Evolutionary conservation across 1,139 yeast genomes (phyloP), one percentile per base, ranked within the genome.

Genomic region (Candida dubliniensis): DNA sequence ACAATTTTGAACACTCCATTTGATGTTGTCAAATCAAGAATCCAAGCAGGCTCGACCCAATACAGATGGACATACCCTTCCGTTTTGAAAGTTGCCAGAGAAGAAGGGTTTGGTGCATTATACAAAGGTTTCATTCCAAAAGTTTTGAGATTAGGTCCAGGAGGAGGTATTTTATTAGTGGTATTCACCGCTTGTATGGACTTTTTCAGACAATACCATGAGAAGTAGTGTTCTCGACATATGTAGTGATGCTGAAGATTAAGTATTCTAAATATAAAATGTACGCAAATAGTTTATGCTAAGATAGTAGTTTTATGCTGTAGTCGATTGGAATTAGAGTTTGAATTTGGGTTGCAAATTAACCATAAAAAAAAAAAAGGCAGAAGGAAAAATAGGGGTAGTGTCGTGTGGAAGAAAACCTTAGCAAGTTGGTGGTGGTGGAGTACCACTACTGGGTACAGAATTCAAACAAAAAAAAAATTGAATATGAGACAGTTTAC

Each of bases 121-220:
- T 90, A 90, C 70, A 91, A 88, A 72, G 98, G 97, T 38, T 93
- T 93, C 80, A 66, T 93, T 57, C 99, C 99, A 56, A 95, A 95
- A 77, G 98, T 95, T 15, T 78, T 93, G 64, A 85, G 99, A 78
- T 78, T 95, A 57, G 99, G 99, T 45, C 99, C 99, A 49, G 99
- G 99, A 61, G 99, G 99, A 64, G 99, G 99, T 74, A 91, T 95
- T 56, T 75, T 95, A 61, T 77, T 93, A 64, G 98, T 95, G 43
- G 99, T 95, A 14, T 93, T 90, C 75, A 89, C 97, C 41, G 77
- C 91, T 31, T 83, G 93, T 57, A 90, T 91, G 96, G 96, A 91
- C 64, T 88, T 90, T 74, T 93, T 93, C 75, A 80, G 96, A 70
- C 72, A 78, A 12, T 51, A 76, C 48, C 86, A 84, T 52, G 66